A percentile compares a stretch with the other conserved stretches of the same genome.
Evolutionary conservation across 805 yeast genomes (phyloP).

Genomic region (Kazachstania africana): DNA sequence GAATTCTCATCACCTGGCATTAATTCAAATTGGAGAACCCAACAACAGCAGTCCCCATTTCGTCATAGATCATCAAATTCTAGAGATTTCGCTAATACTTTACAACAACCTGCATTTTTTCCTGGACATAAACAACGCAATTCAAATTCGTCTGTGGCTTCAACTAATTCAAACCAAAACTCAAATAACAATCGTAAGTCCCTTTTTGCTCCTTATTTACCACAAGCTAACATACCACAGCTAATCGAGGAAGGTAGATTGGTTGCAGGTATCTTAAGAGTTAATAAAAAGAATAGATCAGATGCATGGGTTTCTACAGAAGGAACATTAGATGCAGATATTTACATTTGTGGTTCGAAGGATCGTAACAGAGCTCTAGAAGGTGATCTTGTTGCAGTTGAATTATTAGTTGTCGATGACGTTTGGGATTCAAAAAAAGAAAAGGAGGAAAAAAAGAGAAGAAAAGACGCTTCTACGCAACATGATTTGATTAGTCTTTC

Average conservation of each 20-base stretch:
- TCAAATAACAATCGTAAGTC: conserved; percentile 49
- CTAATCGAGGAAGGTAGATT: conserved; percentile 80
- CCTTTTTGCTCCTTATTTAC: conserved; percentile 89
- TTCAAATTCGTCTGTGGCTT: conserved; percentile 51
- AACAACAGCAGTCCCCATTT: conserved; percentile 32
- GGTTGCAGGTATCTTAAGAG: conserved; percentile 86
- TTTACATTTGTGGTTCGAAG: conserved; percentile 94
- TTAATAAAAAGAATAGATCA: conserved; percentile 89
- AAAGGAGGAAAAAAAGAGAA: conserved; percentile 91
- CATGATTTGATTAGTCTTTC: conserved; percentile 30
- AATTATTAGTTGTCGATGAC: conserved; percentile 86
- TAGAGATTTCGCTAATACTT: conserved; percentile 17
- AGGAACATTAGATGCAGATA: conserved; percentile 90
- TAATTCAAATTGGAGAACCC: conserved; percentile 56
- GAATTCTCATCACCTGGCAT: conserved; percentile 28
- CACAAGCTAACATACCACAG: conserved; percentile 86
- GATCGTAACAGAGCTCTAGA: conserved; percentile 96
- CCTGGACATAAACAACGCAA: conserved; percentile 69
- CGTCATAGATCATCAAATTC: conserved; percentile 21
- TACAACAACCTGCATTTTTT: conserved; percentile 33
- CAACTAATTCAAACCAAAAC: conserved; percentile 20
- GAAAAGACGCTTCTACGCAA: conserved; percentile 47
- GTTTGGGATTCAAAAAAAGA: conserved; percentile 96
- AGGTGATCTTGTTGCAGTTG: conserved; percentile 94
- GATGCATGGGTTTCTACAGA: conserved; percentile 98